phyloP scores from a whole-genome alignment of 2,329 filamentous ascomycete species.

The Sporothrix euskadiensis region DNA sequence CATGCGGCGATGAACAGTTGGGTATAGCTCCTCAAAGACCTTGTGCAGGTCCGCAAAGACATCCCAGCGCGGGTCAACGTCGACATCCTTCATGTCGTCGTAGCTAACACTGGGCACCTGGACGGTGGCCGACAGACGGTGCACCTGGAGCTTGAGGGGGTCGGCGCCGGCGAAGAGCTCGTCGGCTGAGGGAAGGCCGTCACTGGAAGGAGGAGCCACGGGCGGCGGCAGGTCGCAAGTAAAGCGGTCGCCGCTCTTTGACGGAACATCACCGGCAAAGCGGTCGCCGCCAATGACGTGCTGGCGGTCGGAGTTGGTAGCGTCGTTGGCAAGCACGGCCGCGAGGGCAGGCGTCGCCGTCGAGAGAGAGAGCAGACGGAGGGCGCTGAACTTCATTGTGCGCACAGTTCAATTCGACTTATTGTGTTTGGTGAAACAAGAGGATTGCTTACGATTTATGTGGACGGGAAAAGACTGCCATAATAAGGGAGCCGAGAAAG shows the following conservation, averaged over 20 bases:
- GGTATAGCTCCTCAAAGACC: conserved; percentile 54
- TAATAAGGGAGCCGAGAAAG: not conserved
- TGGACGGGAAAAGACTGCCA: not conserved
- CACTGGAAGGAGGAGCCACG: conserved; percentile 26
- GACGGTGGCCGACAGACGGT: conserved; percentile 39
- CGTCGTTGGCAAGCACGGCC: conserved; percentile 16
- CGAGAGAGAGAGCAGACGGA: conserved; percentile 18
- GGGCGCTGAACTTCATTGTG: conserved; percentile 20
- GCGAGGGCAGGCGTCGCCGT: conserved; percentile 22
- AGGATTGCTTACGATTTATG: not conserved
- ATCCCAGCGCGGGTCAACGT: conserved; percentile 59
- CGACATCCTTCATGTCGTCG: conserved; percentile 52
- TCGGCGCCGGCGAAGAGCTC: conserved; percentile 27
- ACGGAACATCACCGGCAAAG: not conserved
- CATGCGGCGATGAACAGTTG: conserved; percentile 46
- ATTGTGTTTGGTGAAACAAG: not conserved
- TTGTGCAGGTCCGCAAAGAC: conserved; percentile 56
- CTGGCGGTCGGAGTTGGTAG: conserved; percentile 13
- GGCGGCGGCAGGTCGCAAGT: conserved; percentile 32
- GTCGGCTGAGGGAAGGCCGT: conserved; percentile 31
- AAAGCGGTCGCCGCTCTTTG: conserved; percentile 23
- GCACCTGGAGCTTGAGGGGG: conserved; percentile 32
- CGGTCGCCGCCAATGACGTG: conserved; percentile 12
- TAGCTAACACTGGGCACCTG: conserved; percentile 40
- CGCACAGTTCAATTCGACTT: not conserved